phyloP scores from a whole-genome alignment of 83 land plant genomes.

The Picea engelmannii region DNA sequence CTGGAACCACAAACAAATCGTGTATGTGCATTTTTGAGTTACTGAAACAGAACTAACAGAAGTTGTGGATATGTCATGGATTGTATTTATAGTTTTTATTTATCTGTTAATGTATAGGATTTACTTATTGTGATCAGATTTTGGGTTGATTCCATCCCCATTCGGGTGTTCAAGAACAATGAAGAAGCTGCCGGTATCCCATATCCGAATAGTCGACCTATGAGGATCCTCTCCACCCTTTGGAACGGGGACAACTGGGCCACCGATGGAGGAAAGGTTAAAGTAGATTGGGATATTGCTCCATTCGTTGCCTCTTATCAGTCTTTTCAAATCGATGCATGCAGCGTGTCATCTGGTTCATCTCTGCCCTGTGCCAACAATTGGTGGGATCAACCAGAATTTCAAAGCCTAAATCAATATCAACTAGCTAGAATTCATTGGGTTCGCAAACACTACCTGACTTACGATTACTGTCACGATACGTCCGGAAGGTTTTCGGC shows the following conservation, averaged over 20 bases:
- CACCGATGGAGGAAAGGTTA: background rate
- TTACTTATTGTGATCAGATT: conserved; percentile 5
- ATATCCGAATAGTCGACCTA: too few relatives aligned
- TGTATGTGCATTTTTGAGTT: conserved; percentile 21
- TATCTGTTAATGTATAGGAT: too few relatives aligned
- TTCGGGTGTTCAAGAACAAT: too few relatives aligned
- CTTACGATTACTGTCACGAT: background rate
- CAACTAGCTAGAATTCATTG: conserved; percentile 27
- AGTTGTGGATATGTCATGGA: background rate
- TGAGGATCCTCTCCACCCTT: conserved; percentile 7
- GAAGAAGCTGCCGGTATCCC: too few relatives aligned
- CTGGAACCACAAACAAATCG: conserved; percentile 31
- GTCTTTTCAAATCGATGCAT: conserved; percentile 29
- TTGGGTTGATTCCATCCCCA: conserved; percentile 8
- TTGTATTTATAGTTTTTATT: background rate
- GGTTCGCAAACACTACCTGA: too few relatives aligned
- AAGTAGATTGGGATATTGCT: conserved; percentile 6
- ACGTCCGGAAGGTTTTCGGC: conserved; percentile 16
- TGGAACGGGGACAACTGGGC: conserved; percentile 64
- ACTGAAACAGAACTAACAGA: too few relatives aligned
- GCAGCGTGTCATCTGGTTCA: too few relatives aligned
- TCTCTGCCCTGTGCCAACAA: too few relatives aligned
- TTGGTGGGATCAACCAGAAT: conserved; percentile 50
- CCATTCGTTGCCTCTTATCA: conserved; percentile 34
- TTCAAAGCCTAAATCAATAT: conserved; percentile 31